Conservation (phyloP, 1,284 basidiomycete genomes). For the Rhizoctonia solani region DNA sequence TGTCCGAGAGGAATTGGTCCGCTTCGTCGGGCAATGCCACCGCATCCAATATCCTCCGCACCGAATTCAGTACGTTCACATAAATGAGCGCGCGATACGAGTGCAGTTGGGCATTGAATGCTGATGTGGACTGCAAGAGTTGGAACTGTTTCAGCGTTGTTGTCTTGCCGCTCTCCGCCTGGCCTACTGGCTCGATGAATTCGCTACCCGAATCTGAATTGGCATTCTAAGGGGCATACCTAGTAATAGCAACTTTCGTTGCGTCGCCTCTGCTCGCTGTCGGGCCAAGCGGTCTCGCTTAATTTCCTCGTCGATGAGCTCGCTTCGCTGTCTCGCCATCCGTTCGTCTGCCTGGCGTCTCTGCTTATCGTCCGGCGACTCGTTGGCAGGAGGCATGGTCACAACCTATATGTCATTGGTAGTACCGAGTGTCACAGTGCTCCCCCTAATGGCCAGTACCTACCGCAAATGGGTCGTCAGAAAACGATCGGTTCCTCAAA, state of each 20-base stretch:
- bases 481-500: conserved; percentile 1
- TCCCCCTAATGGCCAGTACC: too few relatives aligned
- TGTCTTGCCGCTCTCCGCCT: conserved; percentile 37
- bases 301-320: conserved; percentile 33
- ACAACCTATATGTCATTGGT: too few relatives aligned
- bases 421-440: too few relatives aligned
- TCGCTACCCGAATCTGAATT: neutral
- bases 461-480: conserved; percentile 9
- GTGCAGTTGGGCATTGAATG: conserved; percentile 32
- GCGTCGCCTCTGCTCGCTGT: conserved; percentile 3
- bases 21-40: conserved; percentile 10
- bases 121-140: conserved; percentile 35
- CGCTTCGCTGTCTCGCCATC: conserved; percentile 14
- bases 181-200: conserved; percentile 13
- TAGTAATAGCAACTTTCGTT: conserved; percentile 23
- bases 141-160: conserved; percentile 39
- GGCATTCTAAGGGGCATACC: conserved; percentile 1
- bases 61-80: conserved; percentile 37
- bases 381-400: conserved; percentile 1
- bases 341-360: neutral
- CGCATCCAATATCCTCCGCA: conserved; percentile 36
- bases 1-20: neutral
- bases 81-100: conserved; percentile 37
- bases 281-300: conserved; percentile 14
- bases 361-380: conserved; percentile 1